Evolutionary conservation across 2,329 filamentous ascomycete genomes (phyloP), one percentile per base, ranked within the genome.

Genomic region (Neoascochyta sp.): DNA sequence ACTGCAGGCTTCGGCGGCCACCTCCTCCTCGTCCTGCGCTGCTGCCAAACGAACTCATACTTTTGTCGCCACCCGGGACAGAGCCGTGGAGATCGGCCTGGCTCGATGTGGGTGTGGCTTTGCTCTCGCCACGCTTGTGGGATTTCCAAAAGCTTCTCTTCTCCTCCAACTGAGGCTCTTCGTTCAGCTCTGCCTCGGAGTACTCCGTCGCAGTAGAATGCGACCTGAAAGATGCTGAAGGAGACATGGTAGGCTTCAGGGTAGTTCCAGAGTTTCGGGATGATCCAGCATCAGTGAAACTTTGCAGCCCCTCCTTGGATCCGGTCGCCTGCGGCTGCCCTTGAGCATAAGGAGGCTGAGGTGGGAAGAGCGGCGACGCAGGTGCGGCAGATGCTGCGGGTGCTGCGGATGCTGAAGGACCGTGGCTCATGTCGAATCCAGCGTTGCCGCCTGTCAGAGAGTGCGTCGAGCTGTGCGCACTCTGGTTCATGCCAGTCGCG

Each of bases 381-480:
- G 50, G 52, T 11, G 34, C 38, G 22, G 35, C 39, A 14, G 16
- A 29, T 8, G 33, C 32, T 10, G 27, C 33, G 6, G 29, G 29
- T 13, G 34, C 34, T n/a, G n/a, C n/a, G n/a, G n/a, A n/a, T n/a
- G n/a, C n/a, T n/a, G n/a, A n/a, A 19, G 32, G 32, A 8, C 38
- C 9, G 1, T 32, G 37, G 10, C 19, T 13, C 18, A 23, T 39
- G 10, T 54, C 50, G 10, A 45, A 39, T 2, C 43, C 43, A 11
- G 43, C 19, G 18, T 49, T 39, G 5, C 39, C 41, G 7, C 57
- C 71, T 17, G 66, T 65, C n/a, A 94, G 68, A 6, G 89, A 95
- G 10, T 84, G 78, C 5, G 78, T 83, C 10, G 92, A 96, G 55
- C 89, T 95, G 43, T 95, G 88, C 0, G 90, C 89, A 57, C 90